Evolutionary conservation across 75 land plant species (phyloP), one percentile per base, ranked within the genome.

Genomic region (Larix kaempferi): DNA sequence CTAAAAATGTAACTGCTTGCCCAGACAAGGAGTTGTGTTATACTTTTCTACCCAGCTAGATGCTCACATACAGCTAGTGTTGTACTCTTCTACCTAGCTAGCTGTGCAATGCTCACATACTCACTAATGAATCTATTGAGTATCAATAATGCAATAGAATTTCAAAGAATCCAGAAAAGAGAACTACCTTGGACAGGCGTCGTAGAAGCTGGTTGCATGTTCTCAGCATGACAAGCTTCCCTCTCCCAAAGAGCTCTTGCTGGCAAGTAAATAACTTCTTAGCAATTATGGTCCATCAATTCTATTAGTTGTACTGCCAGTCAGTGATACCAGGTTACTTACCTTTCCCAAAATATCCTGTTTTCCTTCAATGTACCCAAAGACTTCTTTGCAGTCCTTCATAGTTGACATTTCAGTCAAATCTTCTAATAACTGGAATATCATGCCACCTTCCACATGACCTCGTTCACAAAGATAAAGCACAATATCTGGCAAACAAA

Each of bases 161-260:
- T 49, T 10, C 11, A 49, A 49, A 49, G 8, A 49, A 49, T 49
- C 54, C 2, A 49, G 54, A 49, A 44, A 49, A 8, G 54, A 49
- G 54, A 49, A 29, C 33, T 69, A 91, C 98, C 94, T 98, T 98
- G 59, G 99, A 98, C 3, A 98, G 80, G 21, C 99, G 92, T 16
- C 99, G 89, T 69, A 98, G 99, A 52, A 98, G 91, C 80, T 98
- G 99, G 86, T 98, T 98, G 93, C 99, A 98, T 66, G 99, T 98
- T 76, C 99, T 89, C 77, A 98, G 81, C 99, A 98, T 98, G 54
- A 98, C 99, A 75, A 98, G 91, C 81, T 98, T 98, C 54, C 99
- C 99, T 67, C 99, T 90, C 19, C 98, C 96, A 91, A 95, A 98
- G 3, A 98, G 85, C 84, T 98, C 99, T 86, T 86, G 85, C 98